These are phyloP conservation scores for Neofusicoccum parvum DNA, from an alignment of 2,329 filamentous ascomycete species.

Conservation along the genomic window DNA sequence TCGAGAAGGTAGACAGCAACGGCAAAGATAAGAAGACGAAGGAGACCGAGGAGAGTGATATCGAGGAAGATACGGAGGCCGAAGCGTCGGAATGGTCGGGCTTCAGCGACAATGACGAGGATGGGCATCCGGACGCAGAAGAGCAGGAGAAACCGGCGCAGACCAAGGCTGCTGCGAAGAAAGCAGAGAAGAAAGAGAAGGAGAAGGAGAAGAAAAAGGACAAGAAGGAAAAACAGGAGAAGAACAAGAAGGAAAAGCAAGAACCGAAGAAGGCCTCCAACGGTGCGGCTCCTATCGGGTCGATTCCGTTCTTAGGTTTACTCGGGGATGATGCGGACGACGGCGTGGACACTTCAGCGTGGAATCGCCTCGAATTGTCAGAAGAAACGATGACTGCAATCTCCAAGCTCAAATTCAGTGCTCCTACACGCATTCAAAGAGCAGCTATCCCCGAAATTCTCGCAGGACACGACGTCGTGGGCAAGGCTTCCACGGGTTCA, in stretches of 20 bases:
- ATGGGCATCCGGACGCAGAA: constrained; percentile 33
- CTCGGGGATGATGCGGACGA: constrained; percentile 56
- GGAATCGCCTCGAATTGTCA: constrained; percentile 75
- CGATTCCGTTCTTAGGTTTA: constrained; percentile 58
- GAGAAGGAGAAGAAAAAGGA: constrained; percentile 24
- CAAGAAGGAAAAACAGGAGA: constrained; percentile 30
- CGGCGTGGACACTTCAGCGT: constrained; percentile 74
- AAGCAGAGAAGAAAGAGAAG: constrained; percentile 22
- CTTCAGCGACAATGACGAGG: constrained; percentile 34
- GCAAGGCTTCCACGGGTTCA: constrained; percentile 94
- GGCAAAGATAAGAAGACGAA: constrained; percentile 28
- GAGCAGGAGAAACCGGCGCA: constrained; percentile 25
- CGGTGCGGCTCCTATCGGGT: constrained; percentile 43
- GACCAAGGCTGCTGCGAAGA: constrained; percentile 29
- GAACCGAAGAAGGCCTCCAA: constrained; percentile 30
- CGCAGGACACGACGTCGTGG: constrained; percentile 85
- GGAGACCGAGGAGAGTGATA: constrained; percentile 15
- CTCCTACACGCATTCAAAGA: constrained; percentile 80
- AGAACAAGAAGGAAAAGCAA: constrained; percentile 30
- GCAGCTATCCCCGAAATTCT: constrained; percentile 80
- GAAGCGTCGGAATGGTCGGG: constrained; percentile 36
- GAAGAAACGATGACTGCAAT: constrained; percentile 71
- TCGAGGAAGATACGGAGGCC: constrained; percentile 27
- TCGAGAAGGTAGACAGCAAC: constrained; percentile 30
- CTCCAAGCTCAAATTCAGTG: constrained; percentile 75